A percentile compares a stretch with the other conserved stretches of the same genome.
Evolutionary conservation across 2,329 filamentous ascomycete species (phyloP).

Genomic region (Pseudogymnoascus sp.): DNA sequence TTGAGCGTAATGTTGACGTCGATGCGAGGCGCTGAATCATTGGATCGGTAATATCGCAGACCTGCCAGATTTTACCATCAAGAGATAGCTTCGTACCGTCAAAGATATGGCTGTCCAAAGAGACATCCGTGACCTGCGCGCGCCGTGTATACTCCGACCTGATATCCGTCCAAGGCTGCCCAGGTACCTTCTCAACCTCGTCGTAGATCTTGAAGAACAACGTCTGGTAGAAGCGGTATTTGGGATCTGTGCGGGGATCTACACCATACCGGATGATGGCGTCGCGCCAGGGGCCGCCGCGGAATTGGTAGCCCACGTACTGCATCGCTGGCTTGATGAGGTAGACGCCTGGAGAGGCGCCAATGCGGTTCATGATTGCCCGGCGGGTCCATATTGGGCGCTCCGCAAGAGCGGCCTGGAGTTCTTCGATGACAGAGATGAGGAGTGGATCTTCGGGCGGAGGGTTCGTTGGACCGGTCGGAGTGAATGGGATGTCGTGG

Average conservation of each 20-base stretch:
- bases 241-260: conserved; percentile 70
- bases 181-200: conserved; percentile 16
- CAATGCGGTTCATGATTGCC: conserved; percentile 66
- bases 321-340: conserved; percentile 67
- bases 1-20: conserved; percentile 47
- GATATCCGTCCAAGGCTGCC: conserved; percentile 14
- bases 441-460: conserved; percentile 42
- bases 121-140: conserved; percentile 15
- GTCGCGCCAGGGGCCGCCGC: conserved; percentile 85
- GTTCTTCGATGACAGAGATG: conserved; percentile 52
- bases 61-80: conserved; percentile 88
- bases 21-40: conserved; percentile 59
- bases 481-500: conserved; percentile 13
- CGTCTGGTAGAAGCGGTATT: conserved; percentile 78
- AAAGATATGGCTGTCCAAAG: conserved; percentile 61
- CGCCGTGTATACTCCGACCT: conserved; percentile 11
- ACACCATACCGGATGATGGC: conserved; percentile 76
- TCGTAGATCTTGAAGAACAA: conserved; percentile 67
- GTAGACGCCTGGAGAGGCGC: conserved; percentile 40
- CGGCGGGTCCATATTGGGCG: conserved; percentile 83
- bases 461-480: conserved; percentile 15
- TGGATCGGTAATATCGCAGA: conserved; percentile 84
- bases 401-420: conserved; percentile 58
- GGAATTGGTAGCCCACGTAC: conserved; percentile 86
- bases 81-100: conserved; percentile 65